A percentile compares a stretch with the other conserved stretches of the same genome.
These are phyloP conservation scores for Trichoderma sp. DNA, from an alignment of 2,329 filamentous ascomycete genomes.

Conservation along the genomic window DNA sequence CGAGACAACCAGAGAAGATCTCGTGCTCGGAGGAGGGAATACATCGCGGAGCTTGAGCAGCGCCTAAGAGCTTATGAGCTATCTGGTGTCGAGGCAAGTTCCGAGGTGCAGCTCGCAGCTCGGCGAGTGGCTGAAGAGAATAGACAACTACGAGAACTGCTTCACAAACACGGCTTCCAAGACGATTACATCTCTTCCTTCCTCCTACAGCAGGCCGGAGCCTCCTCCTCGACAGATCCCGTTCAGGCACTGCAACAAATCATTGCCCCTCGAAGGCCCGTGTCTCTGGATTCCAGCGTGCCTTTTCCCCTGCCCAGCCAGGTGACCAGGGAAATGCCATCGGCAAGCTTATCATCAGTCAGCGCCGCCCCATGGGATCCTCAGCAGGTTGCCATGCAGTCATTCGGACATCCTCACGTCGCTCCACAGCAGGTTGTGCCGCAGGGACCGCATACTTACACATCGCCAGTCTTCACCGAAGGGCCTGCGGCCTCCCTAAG, in stretches of 20 bases:
- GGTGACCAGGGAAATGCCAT: slow-evolving; percentile 37
- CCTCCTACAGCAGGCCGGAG: slow-evolving; percentile 35
- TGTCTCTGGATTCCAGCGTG: slow-evolving; percentile 31
- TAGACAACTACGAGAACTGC: slow-evolving; percentile 59
- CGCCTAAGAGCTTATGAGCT: slow-evolving; percentile 62
- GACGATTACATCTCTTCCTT: slow-evolving; percentile 54
- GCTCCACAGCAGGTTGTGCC: not conserved
- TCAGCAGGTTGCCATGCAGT: slow-evolving; percentile 30
- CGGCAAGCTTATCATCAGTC: slow-evolving; percentile 36
- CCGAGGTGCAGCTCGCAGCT: slow-evolving; percentile 72
- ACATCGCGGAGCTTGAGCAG: slow-evolving; percentile 68
- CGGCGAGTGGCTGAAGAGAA: slow-evolving; percentile 71
- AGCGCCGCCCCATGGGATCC: slow-evolving; percentile 38
- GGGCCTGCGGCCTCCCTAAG: slow-evolving; percentile 2
- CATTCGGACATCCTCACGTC: slow-evolving; percentile 31
- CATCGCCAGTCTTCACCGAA: slow-evolving; percentile 16
- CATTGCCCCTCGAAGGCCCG: slow-evolving; percentile 39
- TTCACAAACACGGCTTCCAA: slow-evolving; percentile 58
- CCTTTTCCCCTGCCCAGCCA: slow-evolving; percentile 35
- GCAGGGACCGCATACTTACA: slow-evolving; percentile 6
- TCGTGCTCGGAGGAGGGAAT: slow-evolving; percentile 73
- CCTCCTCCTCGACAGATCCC: slow-evolving; percentile 23
- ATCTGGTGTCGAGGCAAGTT: slow-evolving; percentile 65
- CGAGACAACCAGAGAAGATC: slow-evolving; percentile 77
- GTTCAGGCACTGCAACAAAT: slow-evolving; percentile 41